These are phyloP conservation scores for Podaxis sp. DNA, from an alignment of 768 basidiomycete species.

Conservation along the genomic window DNA sequence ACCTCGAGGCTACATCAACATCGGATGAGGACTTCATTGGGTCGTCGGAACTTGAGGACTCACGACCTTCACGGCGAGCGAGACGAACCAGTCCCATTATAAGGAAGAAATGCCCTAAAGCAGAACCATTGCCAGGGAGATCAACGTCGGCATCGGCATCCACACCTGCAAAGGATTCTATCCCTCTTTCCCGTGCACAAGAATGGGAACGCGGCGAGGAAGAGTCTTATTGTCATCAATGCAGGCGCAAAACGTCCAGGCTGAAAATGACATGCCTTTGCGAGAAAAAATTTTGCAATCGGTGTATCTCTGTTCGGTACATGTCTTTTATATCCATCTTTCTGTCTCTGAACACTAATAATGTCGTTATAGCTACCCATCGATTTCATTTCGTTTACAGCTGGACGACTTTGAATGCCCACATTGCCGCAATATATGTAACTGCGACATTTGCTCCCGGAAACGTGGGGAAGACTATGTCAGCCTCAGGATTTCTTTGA, in stretches of 20 bases:
- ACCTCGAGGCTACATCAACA: neutral
- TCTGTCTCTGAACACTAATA: neutral
- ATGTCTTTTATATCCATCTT: neutral
- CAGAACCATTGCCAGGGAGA: neutral
- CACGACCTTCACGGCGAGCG: neutral
- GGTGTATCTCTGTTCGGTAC: slow-evolving; percentile 9
- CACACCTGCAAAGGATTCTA: neutral
- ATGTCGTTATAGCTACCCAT: slow-evolving; percentile 1
- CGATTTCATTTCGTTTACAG: neutral
- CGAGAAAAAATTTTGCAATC: slow-evolving; percentile 7
- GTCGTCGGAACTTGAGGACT: neutral
- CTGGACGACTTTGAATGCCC: slow-evolving; percentile 8
- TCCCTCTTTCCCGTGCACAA: neutral
- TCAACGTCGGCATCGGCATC: neutral
- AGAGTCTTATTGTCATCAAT: slow-evolving; percentile 7
- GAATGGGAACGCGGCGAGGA: neutral
- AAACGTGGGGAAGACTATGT: slow-evolving; percentile 11
- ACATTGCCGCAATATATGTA: slow-evolving; percentile 2
- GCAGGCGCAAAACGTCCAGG: neutral
- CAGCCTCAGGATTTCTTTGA: neutral
- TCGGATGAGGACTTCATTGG: neutral
- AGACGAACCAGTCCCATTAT: neutral
- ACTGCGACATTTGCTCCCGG: slow-evolving; percentile 8
- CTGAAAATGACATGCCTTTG: slow-evolving; percentile 11
- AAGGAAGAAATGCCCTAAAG: neutral